These are phyloP conservation scores for Penicillium soppii DNA, from an alignment of 495 filamentous ascomycete species.

Conservation along the genomic window DNA sequence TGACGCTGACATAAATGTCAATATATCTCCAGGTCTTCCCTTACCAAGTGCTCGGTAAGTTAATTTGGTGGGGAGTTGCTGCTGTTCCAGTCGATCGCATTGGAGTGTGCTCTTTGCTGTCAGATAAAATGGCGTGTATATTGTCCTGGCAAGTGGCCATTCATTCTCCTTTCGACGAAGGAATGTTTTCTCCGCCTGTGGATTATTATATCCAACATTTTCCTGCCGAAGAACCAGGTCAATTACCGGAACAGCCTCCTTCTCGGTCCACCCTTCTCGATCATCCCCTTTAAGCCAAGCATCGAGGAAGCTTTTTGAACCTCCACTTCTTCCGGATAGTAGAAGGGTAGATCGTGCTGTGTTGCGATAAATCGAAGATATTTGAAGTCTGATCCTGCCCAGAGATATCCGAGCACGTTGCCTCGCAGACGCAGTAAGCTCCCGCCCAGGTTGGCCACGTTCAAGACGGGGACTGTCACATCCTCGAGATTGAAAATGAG, in stretches of 20 bases:
- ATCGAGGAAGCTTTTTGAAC: conserved; percentile 20
- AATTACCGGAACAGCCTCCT: background rate
- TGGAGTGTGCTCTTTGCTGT: conserved; percentile 14
- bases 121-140: conserved; percentile 51
- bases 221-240: background rate
- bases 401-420: conserved; percentile 58
- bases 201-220: background rate
- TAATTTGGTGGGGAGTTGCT: background rate
- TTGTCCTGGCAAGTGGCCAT: conserved; percentile 56
- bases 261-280: background rate
- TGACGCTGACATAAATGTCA: conserved; percentile 47
- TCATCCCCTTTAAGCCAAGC: background rate
- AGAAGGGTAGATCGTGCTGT: conserved; percentile 65
- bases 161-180: conserved; percentile 44
- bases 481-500: conserved; percentile 50
- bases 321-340: conserved; percentile 58
- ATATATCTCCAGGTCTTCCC: background rate
- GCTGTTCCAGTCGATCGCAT: too few species aligned
- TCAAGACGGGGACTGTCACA: conserved; percentile 58
- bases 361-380: conserved; percentile 62
- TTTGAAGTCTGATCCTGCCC: conserved; percentile 48
- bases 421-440: conserved; percentile 61
- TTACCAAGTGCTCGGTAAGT: background rate
- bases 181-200: conserved; percentile 38
- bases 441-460: conserved; percentile 63